Conservation (phyloP, 2,329 filamentous ascomycete genomes). For the Blastomyces parvus region DNA sequence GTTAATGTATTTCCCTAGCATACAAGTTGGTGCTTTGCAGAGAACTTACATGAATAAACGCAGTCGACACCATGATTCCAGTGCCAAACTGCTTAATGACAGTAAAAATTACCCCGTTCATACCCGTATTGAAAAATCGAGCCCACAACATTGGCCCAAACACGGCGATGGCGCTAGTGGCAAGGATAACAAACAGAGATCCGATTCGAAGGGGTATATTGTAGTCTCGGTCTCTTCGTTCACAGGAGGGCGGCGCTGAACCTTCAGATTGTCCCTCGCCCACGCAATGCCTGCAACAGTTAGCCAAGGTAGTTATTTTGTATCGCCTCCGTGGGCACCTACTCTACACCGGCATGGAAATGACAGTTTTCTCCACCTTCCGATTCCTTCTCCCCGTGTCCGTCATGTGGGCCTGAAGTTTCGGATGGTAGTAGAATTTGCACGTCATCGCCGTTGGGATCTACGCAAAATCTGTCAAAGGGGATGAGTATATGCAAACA, state of each 20-base stretch:
- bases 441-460: slow-evolving; percentile 52
- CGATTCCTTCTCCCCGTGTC: slow-evolving; percentile 25
- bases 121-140: slow-evolving; percentile 45
- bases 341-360: slow-evolving; percentile 68
- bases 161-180: slow-evolving; percentile 58
- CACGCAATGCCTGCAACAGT: slow-evolving; percentile 43
- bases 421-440: slow-evolving; percentile 37
- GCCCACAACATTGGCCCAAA: slow-evolving; percentile 57
- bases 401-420: slow-evolving; percentile 17
- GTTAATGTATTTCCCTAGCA: not conserved
- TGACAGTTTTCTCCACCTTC: slow-evolving; percentile 47
- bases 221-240: slow-evolving; percentile 47
- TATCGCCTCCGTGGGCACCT: slow-evolving; percentile 26
- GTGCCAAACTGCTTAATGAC: slow-evolving; percentile 56
- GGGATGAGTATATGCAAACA: slow-evolving; percentile 7
- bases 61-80: slow-evolving; percentile 62
- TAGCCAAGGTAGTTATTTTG: not conserved
- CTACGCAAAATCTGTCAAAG: slow-evolving; percentile 50
- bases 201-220: slow-evolving; percentile 60
- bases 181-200: slow-evolving; percentile 61
- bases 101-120: slow-evolving; percentile 45
- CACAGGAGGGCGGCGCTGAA: slow-evolving; percentile 35
- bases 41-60: slow-evolving; percentile 52
- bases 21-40: slow-evolving; percentile 4
- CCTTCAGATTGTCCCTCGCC: slow-evolving; percentile 35